Evolutionary conservation across 2,329 filamentous ascomycete genomes (phyloP).

Genomic region (Pleomassaria siparia): DNA sequence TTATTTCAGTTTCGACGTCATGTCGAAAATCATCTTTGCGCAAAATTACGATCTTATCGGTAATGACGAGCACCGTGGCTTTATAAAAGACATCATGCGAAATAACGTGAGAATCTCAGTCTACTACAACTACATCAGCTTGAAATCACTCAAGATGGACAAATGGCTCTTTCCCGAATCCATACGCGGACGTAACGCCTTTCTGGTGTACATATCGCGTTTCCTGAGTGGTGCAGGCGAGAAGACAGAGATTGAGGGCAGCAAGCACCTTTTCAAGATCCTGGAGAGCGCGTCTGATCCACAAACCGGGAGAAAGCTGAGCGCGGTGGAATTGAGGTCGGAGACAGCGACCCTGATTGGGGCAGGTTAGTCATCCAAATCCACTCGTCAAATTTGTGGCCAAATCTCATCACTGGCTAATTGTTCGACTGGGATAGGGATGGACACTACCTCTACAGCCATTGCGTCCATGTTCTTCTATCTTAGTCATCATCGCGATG

Average conservation of each 20-base stretch:
- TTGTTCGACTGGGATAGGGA: conserved; percentile 14
- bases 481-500: conserved; percentile 30
- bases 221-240: neutral
- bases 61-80: neutral
- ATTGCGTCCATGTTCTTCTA: conserved; percentile 35
- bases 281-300: conserved; percentile 42
- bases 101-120: neutral
- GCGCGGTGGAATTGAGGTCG: conserved; percentile 10
- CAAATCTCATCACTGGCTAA: neutral
- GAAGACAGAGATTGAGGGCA: conserved; percentile 15
- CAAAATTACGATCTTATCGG: neutral
- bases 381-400: conserved; percentile 27
- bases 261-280: conserved; percentile 43
- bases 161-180: neutral
- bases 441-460: conserved; percentile 36
- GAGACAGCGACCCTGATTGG: conserved; percentile 13
- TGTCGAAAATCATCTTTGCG: neutral
- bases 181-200: neutral
- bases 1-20: neutral
- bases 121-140: neutral
- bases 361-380: conserved; percentile 21
- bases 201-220: neutral
- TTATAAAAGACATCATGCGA: neutral
- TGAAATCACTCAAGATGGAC: neutral
- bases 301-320: conserved; percentile 26